Evolutionary conservation across 495 filamentous ascomycete species (phyloP).

Genomic region (Rostrohypoxylon terebratum): DNA sequence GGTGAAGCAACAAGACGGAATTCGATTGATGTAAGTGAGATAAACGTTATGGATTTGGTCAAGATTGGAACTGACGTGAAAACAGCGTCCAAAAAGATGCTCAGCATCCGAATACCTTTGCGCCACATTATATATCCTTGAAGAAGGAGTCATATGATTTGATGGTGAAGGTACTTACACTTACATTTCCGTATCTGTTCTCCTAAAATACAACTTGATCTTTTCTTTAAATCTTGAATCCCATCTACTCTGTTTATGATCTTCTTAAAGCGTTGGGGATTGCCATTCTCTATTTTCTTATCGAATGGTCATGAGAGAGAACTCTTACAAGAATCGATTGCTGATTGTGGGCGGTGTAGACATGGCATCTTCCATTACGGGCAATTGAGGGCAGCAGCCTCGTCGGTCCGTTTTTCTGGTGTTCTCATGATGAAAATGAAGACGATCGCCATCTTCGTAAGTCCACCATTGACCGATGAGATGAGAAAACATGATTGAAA

Average conservation of each 20-base stretch:
- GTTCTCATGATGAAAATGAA: conserved; percentile 63
- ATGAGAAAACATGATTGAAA: neutral
- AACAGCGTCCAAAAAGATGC: conserved; percentile 65
- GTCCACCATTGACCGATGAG: no score
- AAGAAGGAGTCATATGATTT: conserved; percentile 53
- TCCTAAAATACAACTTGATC: neutral
- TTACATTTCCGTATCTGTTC: neutral
- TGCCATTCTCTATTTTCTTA: neutral
- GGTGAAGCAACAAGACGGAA: conserved; percentile 56
- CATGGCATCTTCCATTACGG: conserved; percentile 61
- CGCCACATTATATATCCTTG: conserved; percentile 60
- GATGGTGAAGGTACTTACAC: conserved; percentile 47
- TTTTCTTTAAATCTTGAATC: neutral
- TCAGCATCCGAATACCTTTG: conserved; percentile 62
- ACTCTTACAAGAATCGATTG: neutral
- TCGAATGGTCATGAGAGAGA: neutral
- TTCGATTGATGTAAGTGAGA: conserved; percentile 63
- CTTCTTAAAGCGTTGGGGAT: neutral
- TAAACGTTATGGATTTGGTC: neutral
- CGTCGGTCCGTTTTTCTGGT: conserved; percentile 69
- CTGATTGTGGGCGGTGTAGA: conserved; percentile 53
- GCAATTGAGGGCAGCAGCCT: conserved; percentile 63
- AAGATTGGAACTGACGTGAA: conserved; percentile 22
- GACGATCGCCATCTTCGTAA: conserved; percentile 64
- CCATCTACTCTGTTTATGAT: neutral